These are phyloP conservation scores for Trichoderma asperelloides DNA, from an alignment of 495 filamentous ascomycete genomes.

Conservation along the genomic window DNA sequence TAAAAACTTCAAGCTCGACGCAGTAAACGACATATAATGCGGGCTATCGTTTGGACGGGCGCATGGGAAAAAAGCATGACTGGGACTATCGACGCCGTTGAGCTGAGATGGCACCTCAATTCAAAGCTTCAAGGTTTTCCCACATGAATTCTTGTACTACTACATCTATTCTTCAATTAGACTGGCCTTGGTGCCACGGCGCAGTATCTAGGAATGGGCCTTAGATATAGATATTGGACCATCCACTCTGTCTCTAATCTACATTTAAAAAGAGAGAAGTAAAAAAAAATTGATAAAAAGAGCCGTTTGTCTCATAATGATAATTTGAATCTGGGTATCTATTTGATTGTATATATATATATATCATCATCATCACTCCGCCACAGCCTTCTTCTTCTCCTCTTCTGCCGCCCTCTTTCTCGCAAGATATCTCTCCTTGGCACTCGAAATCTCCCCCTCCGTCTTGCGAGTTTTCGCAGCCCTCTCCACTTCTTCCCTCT, in stretches of 20 bases:
- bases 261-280: background rate
- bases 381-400: conserved; percentile 42
- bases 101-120: background rate
- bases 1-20: background rate
- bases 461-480: conserved; percentile 65
- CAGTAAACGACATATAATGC: background rate
- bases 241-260: background rate
- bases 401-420: conserved; percentile 74
- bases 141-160: background rate
- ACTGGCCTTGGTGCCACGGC: background rate
- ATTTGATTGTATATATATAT: background rate
- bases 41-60: background rate
- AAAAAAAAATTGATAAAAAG: background rate
- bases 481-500: conserved; percentile 57
- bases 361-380: background rate
- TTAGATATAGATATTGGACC: background rate
- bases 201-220: background rate
- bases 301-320: too few species aligned
- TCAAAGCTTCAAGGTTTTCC: background rate
- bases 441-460: conserved; percentile 71
- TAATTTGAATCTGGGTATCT: background rate
- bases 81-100: background rate
- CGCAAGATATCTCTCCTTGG: conserved; percentile 78
- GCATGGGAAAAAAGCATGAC: background rate
- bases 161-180: background rate